phyloP scores from a whole-genome alignment of 306 rosid species.

The Macrotyloma uniflorum region DNA sequence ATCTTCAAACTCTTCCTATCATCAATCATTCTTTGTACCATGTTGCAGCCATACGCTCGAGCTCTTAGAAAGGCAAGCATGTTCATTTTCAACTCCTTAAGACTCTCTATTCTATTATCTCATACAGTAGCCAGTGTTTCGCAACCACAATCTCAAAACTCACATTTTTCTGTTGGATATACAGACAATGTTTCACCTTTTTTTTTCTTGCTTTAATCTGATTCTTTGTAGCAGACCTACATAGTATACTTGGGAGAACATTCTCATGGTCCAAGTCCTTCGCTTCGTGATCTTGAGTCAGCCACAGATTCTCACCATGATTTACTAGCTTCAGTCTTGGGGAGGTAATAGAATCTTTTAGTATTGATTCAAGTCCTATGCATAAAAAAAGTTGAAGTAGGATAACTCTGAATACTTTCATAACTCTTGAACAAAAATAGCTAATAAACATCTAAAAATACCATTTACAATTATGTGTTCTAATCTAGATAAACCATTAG shows the following conservation, averaged over 20 bases:
- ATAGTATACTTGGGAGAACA: slow-evolving; percentile 53
- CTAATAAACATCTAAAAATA: too few species aligned
- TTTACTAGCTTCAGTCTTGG: slow-evolving; percentile 44
- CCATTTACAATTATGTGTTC: too few species aligned
- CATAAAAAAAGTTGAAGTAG: not conserved
- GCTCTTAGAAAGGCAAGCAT: slow-evolving; percentile 43
- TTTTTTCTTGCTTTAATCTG: not conserved
- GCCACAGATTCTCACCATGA: slow-evolving; percentile 47
- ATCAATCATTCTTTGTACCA: slow-evolving; percentile 23
- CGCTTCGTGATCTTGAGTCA: slow-evolving; percentile 28
- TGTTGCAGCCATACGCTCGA: slow-evolving; percentile 14
- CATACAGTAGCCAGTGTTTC: not conserved
- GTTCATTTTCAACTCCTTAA: not conserved
- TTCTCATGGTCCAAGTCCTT: slow-evolving; percentile 49
- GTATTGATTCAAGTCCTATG: not conserved
- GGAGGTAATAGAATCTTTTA: slow-evolving; percentile 33
- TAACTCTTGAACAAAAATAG: too few species aligned
- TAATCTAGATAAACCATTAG: too few species aligned
- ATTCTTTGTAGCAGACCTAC: slow-evolving; percentile 32
- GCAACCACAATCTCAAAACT: not conserved
- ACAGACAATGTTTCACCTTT: not conserved
- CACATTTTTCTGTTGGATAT: not conserved
- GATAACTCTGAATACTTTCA: not conserved
- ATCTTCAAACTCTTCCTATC: slow-evolving; percentile 29
- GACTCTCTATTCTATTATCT: not conserved